Conservation (phyloP, 1,284 basidiomycete genomes). For the Cutaneotrichosporon sp. region DNA sequence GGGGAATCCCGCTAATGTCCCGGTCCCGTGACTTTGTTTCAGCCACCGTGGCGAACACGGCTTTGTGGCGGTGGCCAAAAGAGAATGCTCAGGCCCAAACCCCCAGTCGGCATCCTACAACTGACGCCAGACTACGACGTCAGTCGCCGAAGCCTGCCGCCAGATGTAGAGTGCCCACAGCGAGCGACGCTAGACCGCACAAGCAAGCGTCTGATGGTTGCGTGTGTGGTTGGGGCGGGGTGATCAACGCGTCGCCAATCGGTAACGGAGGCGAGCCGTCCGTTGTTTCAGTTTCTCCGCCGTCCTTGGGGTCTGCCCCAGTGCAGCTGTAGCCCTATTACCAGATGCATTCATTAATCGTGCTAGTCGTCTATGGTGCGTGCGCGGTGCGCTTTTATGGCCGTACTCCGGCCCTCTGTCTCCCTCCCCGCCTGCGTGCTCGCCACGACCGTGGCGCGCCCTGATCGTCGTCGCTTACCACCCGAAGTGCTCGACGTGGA, state of each 20-base stretch:
- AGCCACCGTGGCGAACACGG: neutral
- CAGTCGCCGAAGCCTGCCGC: neutral
- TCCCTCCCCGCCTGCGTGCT: neutral
- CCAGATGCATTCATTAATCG: too few species aligned
- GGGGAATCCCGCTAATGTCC: neutral
- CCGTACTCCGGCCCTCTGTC: too few species aligned
- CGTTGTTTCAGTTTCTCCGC: too few species aligned
- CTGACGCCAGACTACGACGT: neutral
- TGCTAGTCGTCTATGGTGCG: too few species aligned
- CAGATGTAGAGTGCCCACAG: neutral
- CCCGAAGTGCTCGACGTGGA: constrained; percentile 36
- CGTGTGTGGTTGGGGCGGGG: too few species aligned
- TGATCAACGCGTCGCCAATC: too few species aligned
- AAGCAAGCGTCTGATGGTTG: neutral
- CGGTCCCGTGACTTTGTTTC: neutral
- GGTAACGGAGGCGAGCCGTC: too few species aligned
- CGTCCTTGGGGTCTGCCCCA: too few species aligned
- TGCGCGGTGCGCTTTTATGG: too few species aligned
- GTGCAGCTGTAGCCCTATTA: too few species aligned
- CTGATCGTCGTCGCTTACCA: constrained; percentile 27
- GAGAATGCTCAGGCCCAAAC: too few species aligned
- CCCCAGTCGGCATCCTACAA: neutral
- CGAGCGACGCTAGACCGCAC: neutral
- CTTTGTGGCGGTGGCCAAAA: neutral
- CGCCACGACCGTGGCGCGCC: too few species aligned